Base-by-base conservation (phyloP, 139 green algal genomes). In the Picochlorum sp. region DNA sequence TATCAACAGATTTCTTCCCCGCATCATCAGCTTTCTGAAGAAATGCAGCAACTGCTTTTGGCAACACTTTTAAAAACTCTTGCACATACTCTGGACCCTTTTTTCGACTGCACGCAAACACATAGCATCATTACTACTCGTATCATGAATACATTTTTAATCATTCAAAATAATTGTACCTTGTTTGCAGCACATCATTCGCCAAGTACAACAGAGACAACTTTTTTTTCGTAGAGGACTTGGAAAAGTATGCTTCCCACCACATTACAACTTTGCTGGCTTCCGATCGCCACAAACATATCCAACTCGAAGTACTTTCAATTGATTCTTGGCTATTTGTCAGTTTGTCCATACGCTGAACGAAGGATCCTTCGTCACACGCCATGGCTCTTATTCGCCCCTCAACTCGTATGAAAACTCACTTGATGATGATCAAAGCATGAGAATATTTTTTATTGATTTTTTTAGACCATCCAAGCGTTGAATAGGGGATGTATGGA, bases 181-280 rank as follows among this genome's bases (percentile, higher is more conserved):
- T 77, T 65, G 86, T 92, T 49, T 92, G 85, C 11, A 92, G 50
- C 14, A 92, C 81, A 69, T 92, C 82, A 50, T 87, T 90, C 26
- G 85, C 85, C 14, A 92, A 70, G 67, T 92, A 92, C 26, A 87
- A 28, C 51, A 89, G 64, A 9, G 74, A 62, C 9, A 92, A 66
- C 24, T 76, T 64, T 51, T 75, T 75, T 16, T 62, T 26, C 56
- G 71, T 51, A 49, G 68, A 41, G 3, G 70, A 47, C 30, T 71
- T 71, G 15, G 20, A 41, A 57, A 83, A 83, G 28, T 77, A 62
- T 3, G 56, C 55, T 34, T 84, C 76, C 78, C 78, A 85, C 1
- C 55, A 45, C 4, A 23, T 16, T 2, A 76, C 76, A 18, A 83
- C 60, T 14, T 63, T 66, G 13, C 30, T 60, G 5, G 74, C 74